phyloP scores from a whole-genome alignment of 306 rosid genomes.

The Malus asiatica region DNA sequence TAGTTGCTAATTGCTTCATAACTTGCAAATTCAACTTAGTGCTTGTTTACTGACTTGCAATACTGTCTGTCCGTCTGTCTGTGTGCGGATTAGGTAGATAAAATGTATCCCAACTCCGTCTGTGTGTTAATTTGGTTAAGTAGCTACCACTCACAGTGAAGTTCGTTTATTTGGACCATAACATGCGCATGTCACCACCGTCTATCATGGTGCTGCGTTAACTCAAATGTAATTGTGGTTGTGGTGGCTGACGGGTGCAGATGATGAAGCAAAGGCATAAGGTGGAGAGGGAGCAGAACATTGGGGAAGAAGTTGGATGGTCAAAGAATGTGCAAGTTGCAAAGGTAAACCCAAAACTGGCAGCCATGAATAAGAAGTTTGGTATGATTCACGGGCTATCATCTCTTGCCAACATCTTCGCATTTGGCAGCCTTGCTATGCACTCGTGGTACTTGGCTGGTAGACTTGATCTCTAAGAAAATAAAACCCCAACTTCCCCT shows the following conservation, averaged over 20 bases:
- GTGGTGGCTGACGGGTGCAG: conserved; percentile 30
- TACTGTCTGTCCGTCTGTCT: too few species aligned
- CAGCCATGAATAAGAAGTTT: conserved; percentile 93
- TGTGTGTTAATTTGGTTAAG: neutral
- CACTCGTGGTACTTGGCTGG: conserved; percentile 98
- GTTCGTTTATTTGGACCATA: neutral
- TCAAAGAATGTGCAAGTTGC: conserved; percentile 89
- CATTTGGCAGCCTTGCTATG: conserved; percentile 90
- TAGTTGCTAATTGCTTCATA: neutral
- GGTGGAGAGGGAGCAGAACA: conserved; percentile 73
- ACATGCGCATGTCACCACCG: neutral
- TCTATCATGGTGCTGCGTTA: neutral
- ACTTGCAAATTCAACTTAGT: neutral
- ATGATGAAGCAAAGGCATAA: conserved; percentile 97
- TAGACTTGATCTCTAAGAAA: conserved; percentile 53
- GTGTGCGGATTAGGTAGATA: neutral
- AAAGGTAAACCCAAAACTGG: conserved; percentile 76
- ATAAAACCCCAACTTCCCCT: neutral
- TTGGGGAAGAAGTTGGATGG: conserved; percentile 94
- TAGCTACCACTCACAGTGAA: neutral
- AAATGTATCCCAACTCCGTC: neutral
- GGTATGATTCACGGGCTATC: conserved; percentile 99
- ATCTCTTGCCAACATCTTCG: conserved; percentile 86
- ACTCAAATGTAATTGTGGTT: conserved; percentile 8
- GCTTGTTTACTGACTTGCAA: neutral